Conservation (phyloP, 176 grass and related monocot genomes). For the Phoenix dactylifera region DNA sequence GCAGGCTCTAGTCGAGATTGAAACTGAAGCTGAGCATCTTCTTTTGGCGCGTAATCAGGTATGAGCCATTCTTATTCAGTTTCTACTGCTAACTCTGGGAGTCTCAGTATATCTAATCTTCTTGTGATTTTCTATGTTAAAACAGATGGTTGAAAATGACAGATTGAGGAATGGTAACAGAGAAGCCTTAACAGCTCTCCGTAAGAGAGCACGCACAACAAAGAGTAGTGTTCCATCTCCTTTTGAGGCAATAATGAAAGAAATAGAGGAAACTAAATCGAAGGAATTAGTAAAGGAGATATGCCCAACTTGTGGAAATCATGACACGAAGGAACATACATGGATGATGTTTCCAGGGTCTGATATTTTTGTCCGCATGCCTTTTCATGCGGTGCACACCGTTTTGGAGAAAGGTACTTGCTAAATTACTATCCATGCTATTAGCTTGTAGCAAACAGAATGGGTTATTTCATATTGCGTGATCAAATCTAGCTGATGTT, state of each 20-base stretch:
- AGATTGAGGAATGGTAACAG: constrained; percentile 55
- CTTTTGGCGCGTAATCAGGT: constrained; percentile 92
- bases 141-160: constrained; percentile 74
- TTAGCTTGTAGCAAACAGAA: too few relatives aligned
- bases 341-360: constrained; percentile 79
- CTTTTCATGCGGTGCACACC: constrained; percentile 75
- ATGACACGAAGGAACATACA: constrained; percentile 55
- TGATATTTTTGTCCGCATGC: constrained; percentile 69
- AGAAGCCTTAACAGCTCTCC: constrained; percentile 64
- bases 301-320: constrained; percentile 62
- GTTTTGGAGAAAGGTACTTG: constrained; percentile 63
- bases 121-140: neutral
- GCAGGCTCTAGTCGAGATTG: constrained; percentile 55
- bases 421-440: neutral
- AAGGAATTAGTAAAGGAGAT: constrained; percentile 70
- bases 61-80: neutral
- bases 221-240: constrained; percentile 67
- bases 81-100: neutral
- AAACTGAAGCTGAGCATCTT: constrained; percentile 69
- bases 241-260: constrained; percentile 79
- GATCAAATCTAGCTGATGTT: too few relatives aligned
- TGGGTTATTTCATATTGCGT: too few relatives aligned
- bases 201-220: constrained; percentile 59
- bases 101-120: constrained; percentile 2
- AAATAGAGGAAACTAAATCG: constrained; percentile 45